Evolutionary conservation across 306 rosid genomes (phyloP).

Genomic region (Castanospermum australe): DNA sequence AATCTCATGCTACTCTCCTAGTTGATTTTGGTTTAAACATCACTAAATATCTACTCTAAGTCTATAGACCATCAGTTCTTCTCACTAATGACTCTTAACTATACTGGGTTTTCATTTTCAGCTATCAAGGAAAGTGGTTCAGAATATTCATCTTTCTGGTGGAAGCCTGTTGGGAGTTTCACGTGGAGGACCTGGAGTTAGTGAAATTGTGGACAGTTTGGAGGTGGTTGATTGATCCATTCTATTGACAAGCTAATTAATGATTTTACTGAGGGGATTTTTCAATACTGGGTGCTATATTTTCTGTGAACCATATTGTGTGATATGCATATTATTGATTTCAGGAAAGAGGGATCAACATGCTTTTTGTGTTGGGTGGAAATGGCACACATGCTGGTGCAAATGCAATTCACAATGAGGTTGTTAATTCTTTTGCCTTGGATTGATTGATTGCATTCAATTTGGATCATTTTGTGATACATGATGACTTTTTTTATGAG

Average conservation of each 20-base stretch:
- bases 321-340: constrained; percentile 24
- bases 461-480: constrained; percentile 15
- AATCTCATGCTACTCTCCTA: constrained; percentile 33
- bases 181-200: constrained; percentile 84
- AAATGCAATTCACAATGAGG: constrained; percentile 91
- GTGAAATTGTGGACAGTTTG: constrained; percentile 77
- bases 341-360: constrained; percentile 90
- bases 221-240: constrained; percentile 45
- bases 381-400: constrained; percentile 99
- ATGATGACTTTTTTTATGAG: background rate
- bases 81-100: constrained; percentile 4
- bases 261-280: background rate
- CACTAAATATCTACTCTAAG: background rate
- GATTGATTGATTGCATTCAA: constrained; percentile 6
- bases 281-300: background rate
- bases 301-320: background rate
- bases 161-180: constrained; percentile 99
- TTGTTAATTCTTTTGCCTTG: constrained; percentile 35
- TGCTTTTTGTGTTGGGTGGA: constrained; percentile 98
- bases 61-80: background rate
- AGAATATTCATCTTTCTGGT: constrained; percentile 96
- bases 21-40: constrained; percentile 5
- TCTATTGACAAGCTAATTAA: constrained; percentile 5
- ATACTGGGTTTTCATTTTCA: constrained; percentile 38
- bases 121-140: constrained; percentile 93